Evolutionary conservation across 345 rosid genomes (phyloP).

Genomic region (Salix suchowensis): DNA sequence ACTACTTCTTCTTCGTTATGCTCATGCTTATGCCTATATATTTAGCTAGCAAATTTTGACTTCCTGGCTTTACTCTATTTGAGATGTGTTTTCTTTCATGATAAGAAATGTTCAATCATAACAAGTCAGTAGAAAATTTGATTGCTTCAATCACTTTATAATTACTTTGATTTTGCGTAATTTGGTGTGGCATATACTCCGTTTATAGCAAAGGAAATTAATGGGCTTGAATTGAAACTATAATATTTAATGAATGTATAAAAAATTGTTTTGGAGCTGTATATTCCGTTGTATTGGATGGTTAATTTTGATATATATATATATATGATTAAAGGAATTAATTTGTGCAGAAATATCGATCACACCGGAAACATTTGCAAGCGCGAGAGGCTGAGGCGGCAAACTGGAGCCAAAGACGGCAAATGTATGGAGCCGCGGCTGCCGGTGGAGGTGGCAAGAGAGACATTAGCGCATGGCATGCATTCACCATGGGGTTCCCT

Average conservation of each 20-base stretch:
- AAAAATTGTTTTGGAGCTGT: not conserved
- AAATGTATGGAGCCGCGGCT: conserved; percentile 44
- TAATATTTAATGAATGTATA: too few relatives aligned
- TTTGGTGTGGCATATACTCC: not conserved
- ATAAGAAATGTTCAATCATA: too few relatives aligned
- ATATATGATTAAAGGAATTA: not conserved
- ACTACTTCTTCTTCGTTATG: not conserved
- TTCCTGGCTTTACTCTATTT: not conserved
- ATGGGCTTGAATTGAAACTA: not conserved
- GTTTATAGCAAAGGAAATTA: not conserved
- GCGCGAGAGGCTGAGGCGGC: conserved; percentile 87
- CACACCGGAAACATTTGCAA: conserved; percentile 74
- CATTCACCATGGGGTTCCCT: conserved; percentile 79
- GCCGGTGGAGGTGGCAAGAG: conserved; percentile 38
- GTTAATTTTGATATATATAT: too few relatives aligned
- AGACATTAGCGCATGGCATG: conserved; percentile 48
- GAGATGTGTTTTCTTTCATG: not conserved
- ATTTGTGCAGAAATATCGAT: conserved; percentile 69
- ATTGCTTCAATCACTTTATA: not conserved
- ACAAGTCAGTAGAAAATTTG: not conserved
- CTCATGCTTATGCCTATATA: not conserved
- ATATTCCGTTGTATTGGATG: not conserved
- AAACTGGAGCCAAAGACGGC: conserved; percentile 66
- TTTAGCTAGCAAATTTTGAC: not conserved
- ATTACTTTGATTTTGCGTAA: not conserved